Evolutionary conservation across 192 early-diverging fungal genomes (phyloP), one percentile per base, ranked within the genome.

Genomic region (Geranomyces michiganensis): DNA sequence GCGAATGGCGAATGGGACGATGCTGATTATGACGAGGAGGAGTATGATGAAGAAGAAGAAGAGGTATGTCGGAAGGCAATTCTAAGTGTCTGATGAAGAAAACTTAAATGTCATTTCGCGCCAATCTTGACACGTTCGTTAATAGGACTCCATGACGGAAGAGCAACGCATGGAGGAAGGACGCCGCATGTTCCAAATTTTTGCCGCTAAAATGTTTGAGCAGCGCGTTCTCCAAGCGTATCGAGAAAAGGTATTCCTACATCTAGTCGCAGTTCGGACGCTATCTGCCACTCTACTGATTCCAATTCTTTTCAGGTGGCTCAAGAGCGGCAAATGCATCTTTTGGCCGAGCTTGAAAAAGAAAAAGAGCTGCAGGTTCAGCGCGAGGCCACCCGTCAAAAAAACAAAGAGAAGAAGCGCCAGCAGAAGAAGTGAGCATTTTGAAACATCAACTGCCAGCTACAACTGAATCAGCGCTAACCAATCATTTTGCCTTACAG

Each of bases 121-220:
- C 13, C 46, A 47, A 47, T n/a, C 12, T 12, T 47, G 46, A 13
- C 14, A 0, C 56, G n/a, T 55, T 58, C 17, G 15, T 60, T 32
- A 41, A 24, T 74, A 93, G 89, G 91, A 92, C 73, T 75, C 79
- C 15, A 67, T 92, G 74, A 91, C 90, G 6, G 91, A 94, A 67
- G 93, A 96, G 73, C 90, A 91, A 67, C 88, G 93, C 29, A 94
- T 94, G 80, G 94, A 98, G 68, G 94, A 96, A 69, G 92, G 93
- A 9, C 88, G 94, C 22, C 87, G 90, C 12, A 94, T 94, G 89
- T 97, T 99, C 75, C 94, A 96, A 77, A 91, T 95, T 31, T 95
- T 97, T 87, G 94, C 94, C 9, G 94, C 96, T 22, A 91, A 92
- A 55, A 92, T 99, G 87, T 96, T 99, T 87, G 96, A 97, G 78